Base-by-base conservation (phyloP, 2,329 filamentous ascomycete genomes). In the Dothiorella sarmentorum region DNA sequence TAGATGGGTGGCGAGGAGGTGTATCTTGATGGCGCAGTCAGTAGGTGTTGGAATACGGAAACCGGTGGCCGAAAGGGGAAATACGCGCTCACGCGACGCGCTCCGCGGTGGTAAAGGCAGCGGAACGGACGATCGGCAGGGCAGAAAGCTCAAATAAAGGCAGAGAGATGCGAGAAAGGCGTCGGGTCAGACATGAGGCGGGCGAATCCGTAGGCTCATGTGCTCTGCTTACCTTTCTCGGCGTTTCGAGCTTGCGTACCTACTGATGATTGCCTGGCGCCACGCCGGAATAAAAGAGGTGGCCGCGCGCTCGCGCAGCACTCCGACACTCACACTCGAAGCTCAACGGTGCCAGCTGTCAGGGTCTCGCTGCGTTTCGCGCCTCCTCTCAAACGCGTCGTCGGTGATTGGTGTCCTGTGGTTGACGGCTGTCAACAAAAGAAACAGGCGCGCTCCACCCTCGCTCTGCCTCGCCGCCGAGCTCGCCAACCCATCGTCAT, bases 401-500 rank as follows among this genome's bases (percentile, higher is more conserved):
- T 35, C 22, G 29, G 33, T 57, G 53, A 57, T 57, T 57, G 53
- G 53, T 38, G 31, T 38, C 18, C 53, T n/a, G 52, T 45, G 29
- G 40, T 57, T 44, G 20, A 22, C 43, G 53, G 40, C 53, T 33
- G 42, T 45, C 53, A 37, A 51, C 47, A 49, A 29, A 26, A 37
- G 47, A 37, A 29, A 49, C 26, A 18, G 17, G 31, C 45, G 31
- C 31, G 31, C 47, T 51, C 47, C 47, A 37, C 47, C 47, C 33
- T 26, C 53, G 43, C 31, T 51, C 47, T 18, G 31, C 29, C 27
- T 18, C 22, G 20, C 29, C 29, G 29, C 52, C 40, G 52, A 58
- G 47, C 56, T 58, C 45, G 44, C 22, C 56, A 44, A 56, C 51
- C 24, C 51, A 27, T 47, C 45, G 47, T 51, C 56, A 57, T 57